Conservation (phyloP, 495 filamentous ascomycete species). For the Hyphodiscus hymeniophilus region DNA sequence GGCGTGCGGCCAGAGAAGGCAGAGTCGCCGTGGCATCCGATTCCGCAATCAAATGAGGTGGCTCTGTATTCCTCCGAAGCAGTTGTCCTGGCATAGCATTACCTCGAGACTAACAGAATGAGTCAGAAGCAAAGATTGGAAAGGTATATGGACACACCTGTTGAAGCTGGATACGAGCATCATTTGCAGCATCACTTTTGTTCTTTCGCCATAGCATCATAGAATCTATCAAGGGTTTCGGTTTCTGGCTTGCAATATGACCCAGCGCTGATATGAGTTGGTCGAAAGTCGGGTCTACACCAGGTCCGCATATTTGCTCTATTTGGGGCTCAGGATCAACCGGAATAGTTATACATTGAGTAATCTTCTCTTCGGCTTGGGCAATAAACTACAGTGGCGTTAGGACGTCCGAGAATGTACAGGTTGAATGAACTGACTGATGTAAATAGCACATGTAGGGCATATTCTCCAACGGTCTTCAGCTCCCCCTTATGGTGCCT, state of each 20-base stretch:
- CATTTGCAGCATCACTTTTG: slow-evolving; percentile 79
- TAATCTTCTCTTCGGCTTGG: slow-evolving; percentile 89
- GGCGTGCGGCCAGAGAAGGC: slow-evolving; percentile 44
- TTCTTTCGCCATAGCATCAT: slow-evolving; percentile 96
- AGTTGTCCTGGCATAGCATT: slow-evolving; percentile 34
- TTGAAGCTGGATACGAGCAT: slow-evolving; percentile 49
- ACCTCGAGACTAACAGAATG: slow-evolving; percentile 19
- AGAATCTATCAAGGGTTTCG: slow-evolving; percentile 90
- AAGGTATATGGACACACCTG: slow-evolving; percentile 40
- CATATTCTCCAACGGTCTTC: slow-evolving; percentile 93
- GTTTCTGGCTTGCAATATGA: slow-evolving; percentile 87
- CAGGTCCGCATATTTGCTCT: slow-evolving; percentile 82
- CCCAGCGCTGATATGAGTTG: slow-evolving; percentile 89
- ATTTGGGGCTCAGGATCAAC: slow-evolving; percentile 72
- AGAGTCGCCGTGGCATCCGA: slow-evolving; percentile 4
- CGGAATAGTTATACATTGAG: slow-evolving; percentile 66
- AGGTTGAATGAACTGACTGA: slow-evolving; percentile 45
- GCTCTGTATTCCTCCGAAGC: slow-evolving; percentile 48
- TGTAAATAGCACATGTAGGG: slow-evolving; percentile 91
- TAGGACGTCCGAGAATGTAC: slow-evolving; percentile 4
- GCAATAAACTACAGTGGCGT: slow-evolving; percentile 48
- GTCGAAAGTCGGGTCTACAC: slow-evolving; percentile 85
- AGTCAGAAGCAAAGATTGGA: not conserved
- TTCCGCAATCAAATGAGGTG: slow-evolving; percentile 26
- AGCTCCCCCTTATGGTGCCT: slow-evolving; percentile 64